A percentile compares a stretch with the other conserved stretches of the same genome.
Evolutionary conservation across 306 rosid genomes (phyloP).

Genomic region (Astragalus glycyphyllos): DNA sequence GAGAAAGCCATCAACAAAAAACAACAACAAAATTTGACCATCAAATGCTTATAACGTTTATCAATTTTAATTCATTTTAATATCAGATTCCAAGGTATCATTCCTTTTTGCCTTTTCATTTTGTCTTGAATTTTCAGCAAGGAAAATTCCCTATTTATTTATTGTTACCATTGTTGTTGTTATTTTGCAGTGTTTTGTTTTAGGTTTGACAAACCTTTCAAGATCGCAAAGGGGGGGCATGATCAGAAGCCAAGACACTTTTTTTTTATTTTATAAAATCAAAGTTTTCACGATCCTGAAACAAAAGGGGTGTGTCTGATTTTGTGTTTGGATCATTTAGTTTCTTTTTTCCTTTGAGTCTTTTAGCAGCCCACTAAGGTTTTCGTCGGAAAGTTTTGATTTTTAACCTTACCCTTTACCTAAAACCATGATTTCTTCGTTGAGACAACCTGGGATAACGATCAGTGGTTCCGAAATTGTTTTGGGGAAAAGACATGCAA

Average conservation of each 20-base stretch:
- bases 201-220: constrained; percentile 36
- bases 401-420: constrained; percentile 23
- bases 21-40: constrained; percentile 29
- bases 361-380: constrained; percentile 32
- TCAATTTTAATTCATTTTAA: not conserved
- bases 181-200: constrained; percentile 27
- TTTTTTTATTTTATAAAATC: not conserved
- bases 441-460: constrained; percentile 52
- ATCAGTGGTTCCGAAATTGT: constrained; percentile 46
- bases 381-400: constrained; percentile 38
- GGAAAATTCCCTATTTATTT: not conserved
- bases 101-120: constrained; percentile 14
- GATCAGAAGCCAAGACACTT: constrained; percentile 35
- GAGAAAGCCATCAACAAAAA: not conserved
- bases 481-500: constrained; percentile 43
- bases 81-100: constrained; percentile 43
- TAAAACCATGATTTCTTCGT: constrained; percentile 47
- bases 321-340: not conserved
- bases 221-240: constrained; percentile 35
- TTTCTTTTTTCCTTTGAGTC: constrained; percentile 5
- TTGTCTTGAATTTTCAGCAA: not conserved
- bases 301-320: constrained; percentile 33
- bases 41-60: not conserved
- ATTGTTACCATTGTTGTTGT: not conserved
- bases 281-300: constrained; percentile 26